Base-by-base conservation (phyloP, 345 rosid genomes). In the Diplotaxis tenuifolia region DNA sequence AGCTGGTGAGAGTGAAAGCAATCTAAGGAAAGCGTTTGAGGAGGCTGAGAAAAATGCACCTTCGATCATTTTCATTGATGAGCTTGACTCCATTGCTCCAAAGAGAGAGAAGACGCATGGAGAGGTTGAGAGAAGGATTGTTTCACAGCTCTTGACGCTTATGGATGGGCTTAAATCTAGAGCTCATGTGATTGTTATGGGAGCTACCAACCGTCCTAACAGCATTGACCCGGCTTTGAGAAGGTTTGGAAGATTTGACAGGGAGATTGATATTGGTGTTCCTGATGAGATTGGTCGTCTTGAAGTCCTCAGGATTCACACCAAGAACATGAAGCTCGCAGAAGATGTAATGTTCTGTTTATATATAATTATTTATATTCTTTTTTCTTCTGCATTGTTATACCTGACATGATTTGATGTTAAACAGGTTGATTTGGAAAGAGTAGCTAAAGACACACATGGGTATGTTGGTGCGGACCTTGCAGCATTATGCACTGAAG, bases 281-380 rank as follows among this genome's bases (percentile, higher is more conserved):
- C 98, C 98, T 5, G 98, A 90, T 78, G 98, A 93, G 81, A 84
- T 93, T 63, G 98, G 98, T 20, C 97, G 98, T 16, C 97, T 93
- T 60, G 98, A 93, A 72, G 98, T 93, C 78, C 96, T 93, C 54
- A 91, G 98, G 49, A 93, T 93, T 50, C 98, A 93, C 70, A 91
- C 97, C 20, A 93, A 91, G 88, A 93, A 93, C 84, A 93, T 93
- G 98, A 93, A 91, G 83, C 96, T 93, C 62, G 83, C 96, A 5
- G 96, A 91, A 65, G 97, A 93, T 83, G 97, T 93, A 85, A 79
- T 65, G 34, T 36, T 64, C 12, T 34, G 53, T n/a, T n/a, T 34
- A 4, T 52, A 9, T 9, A 8, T 49, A 18, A 63, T 1, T n/a
- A 62, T 45, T 40, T 53, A 14, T 56, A 32, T 34, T 7, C 2